Percentiles rank a stretch among this genome's conserved stretches.
Conservation (phyloP, 495 filamentous ascomycete species). For the Aspergillus campestris region DNA sequence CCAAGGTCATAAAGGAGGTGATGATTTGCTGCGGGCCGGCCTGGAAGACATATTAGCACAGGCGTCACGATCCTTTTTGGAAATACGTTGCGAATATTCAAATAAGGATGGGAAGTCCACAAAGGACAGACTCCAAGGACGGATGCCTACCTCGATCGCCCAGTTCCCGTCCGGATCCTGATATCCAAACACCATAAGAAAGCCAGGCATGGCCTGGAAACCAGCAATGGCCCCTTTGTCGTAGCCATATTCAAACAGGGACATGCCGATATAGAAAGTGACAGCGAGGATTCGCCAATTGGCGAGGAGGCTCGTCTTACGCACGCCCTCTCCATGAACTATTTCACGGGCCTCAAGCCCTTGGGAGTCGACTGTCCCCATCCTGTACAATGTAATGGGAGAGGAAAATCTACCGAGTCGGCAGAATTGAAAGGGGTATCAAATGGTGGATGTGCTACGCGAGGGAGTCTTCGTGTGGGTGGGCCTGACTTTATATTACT, state of each 20-base stretch:
- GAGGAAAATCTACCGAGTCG: too few species aligned
- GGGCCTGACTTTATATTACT: too few species aligned
- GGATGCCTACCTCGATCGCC: neutral
- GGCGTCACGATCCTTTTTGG: too few species aligned
- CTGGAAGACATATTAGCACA: neutral
- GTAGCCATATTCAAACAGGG: neutral
- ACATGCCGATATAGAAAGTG: neutral
- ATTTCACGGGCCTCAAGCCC: too few species aligned
- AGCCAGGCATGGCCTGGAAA: conserved; percentile 1
- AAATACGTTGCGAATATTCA: too few species aligned
- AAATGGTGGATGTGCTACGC: too few species aligned
- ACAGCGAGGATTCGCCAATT: neutral
- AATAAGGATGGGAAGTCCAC: too few species aligned
- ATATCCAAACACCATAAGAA: neutral
- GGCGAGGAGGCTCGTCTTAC: neutral
- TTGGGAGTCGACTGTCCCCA: too few species aligned
- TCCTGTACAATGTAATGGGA: too few species aligned
- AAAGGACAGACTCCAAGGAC: too few species aligned
- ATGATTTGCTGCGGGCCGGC: neutral
- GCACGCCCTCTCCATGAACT: neutral
- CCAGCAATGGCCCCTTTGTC: neutral
- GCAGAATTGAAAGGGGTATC: too few species aligned
- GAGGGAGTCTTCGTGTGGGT: too few species aligned
- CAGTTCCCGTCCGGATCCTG: neutral
- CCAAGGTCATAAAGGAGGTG: neutral